Evolutionary conservation across 805 yeast species (phyloP), one percentile per base, ranked within the genome.

Genomic region (Huiozyma naganishii): DNA sequence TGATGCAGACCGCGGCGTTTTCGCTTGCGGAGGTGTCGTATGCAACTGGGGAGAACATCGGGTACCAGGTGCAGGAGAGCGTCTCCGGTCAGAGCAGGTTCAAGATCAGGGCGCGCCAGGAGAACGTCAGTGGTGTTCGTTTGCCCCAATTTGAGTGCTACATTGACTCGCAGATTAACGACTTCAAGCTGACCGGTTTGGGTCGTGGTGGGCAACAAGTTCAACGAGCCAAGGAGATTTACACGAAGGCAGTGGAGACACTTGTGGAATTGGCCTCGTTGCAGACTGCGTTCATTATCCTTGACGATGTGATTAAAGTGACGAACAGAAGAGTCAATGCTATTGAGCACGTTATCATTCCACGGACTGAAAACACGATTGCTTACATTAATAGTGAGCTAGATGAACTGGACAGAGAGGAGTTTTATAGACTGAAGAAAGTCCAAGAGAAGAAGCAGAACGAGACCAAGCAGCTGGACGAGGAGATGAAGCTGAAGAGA

Each of bases 181-280:
- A 92, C 60, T 90, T 90, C 73, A 86, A 86, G 64, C 72, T 90
- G 77, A 90, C 97, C 5, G 98, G 98, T 54, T 73, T 90, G 52
- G 98, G 98, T 41, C 77, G 97, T 64, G 98, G 98, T 67, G 97
- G 98, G 51, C 97, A 90, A 67, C 97, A 90, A 64, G 95, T 90
- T 43, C 95, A 85, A 65, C 83, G 82, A 65, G 97, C 97, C 45
- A 88, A 89, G 66, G 76, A 77, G 52, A 95, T 92, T 27, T 92
- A 92, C 65, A 81, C 96, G 33, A 85, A 81, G 58, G 95, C 96
- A 10, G 97, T 92, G n/a, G 97, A 92, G 66, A 88, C 97, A 0
- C 73, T 90, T 50, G 97, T 90, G 30, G 97, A 88, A 61, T 73
- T 90, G 53, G 98, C 98, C 0, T 87, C 97, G 9, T 71, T 92